Evolutionary conservation across 2,329 filamentous ascomycete species (phyloP).

Genomic region (Neopestalotiopsis sp.): DNA sequence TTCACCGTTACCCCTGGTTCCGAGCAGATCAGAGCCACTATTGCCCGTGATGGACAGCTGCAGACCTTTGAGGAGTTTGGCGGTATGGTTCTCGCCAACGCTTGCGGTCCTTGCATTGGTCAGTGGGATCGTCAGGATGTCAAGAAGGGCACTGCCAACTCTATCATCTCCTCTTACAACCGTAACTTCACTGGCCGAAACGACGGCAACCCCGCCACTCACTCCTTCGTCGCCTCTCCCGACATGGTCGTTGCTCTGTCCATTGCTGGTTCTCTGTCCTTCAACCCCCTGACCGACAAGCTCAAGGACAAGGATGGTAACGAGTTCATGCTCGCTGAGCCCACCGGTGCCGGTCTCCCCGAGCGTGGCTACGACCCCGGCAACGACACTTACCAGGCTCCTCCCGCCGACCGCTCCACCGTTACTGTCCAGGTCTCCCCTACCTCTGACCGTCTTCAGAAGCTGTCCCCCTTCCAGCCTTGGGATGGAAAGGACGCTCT

Average conservation of each 20-base stretch:
- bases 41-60: slow-evolving; percentile 87
- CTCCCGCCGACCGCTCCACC: slow-evolving; percentile 75
- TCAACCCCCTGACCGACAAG: slow-evolving; percentile 93
- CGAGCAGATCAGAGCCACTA: slow-evolving; percentile 95
- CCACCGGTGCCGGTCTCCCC: slow-evolving; percentile 83
- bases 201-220: slow-evolving; percentile 92
- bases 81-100: slow-evolving; percentile 92
- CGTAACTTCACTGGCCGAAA: slow-evolving; percentile 99
- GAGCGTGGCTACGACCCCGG: slow-evolving; percentile 85
- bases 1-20: slow-evolving; percentile 97
- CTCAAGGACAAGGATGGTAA: slow-evolving; percentile 96
- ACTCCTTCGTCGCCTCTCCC: slow-evolving; percentile 91
- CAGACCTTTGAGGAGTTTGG: slow-evolving; percentile 96
- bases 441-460: slow-evolving; percentile 89
- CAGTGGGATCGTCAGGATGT: slow-evolving; percentile 96
- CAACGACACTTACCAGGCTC: slow-evolving; percentile 93
- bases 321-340: slow-evolving; percentile 85
- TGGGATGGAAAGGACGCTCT: slow-evolving; percentile 93
- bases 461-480: slow-evolving; percentile 81
- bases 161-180: slow-evolving; percentile 99
- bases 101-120: slow-evolving; percentile 90
- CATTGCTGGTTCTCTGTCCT: slow-evolving; percentile 82
- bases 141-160: slow-evolving; percentile 94
- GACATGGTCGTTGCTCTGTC: slow-evolving; percentile 88
- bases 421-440: slow-evolving; percentile 86